Percentiles rank a stretch among this genome's conserved stretches.
Conservation (phyloP, 176 grass and related monocot genomes). For the Canna indica region DNA sequence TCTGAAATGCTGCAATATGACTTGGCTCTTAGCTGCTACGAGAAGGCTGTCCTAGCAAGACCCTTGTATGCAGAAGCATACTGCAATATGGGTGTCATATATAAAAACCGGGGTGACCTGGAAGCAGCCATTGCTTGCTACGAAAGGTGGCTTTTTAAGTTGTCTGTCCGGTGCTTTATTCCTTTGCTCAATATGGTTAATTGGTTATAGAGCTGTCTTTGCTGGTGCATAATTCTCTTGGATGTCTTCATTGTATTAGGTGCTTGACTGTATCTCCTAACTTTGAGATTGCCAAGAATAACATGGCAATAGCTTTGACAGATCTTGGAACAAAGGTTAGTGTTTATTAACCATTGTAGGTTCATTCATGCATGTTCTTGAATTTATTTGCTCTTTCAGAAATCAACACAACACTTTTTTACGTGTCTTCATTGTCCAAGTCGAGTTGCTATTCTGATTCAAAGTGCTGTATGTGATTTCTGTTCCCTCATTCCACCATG, state of each 20-base stretch:
- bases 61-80: constrained; percentile 95
- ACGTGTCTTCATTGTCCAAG: too few species aligned
- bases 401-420: neutral
- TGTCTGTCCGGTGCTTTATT: constrained; percentile 1
- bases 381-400: constrained; percentile 16
- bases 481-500: too few species aligned
- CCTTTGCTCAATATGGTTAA: constrained; percentile 3
- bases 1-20: constrained; percentile 99
- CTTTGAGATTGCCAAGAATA: constrained; percentile 99
- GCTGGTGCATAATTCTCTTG: neutral
- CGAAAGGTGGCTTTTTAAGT: constrained; percentile 47
- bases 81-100: constrained; percentile 99
- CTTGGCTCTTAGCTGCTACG: constrained; percentile 84
- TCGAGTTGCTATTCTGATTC: too few species aligned
- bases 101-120: constrained; percentile 94
- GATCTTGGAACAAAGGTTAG: constrained; percentile 96
- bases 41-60: constrained; percentile 91
- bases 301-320: constrained; percentile 97
- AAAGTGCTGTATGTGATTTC: too few species aligned
- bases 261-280: constrained; percentile 95
- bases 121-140: constrained; percentile 95
- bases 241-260: constrained; percentile 35
- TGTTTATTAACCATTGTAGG: constrained; percentile 15
- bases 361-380: neutral
- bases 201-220: neutral